phyloP scores from a whole-genome alignment of 2,329 filamentous ascomycete genomes.

The Orbilia quercus region DNA sequence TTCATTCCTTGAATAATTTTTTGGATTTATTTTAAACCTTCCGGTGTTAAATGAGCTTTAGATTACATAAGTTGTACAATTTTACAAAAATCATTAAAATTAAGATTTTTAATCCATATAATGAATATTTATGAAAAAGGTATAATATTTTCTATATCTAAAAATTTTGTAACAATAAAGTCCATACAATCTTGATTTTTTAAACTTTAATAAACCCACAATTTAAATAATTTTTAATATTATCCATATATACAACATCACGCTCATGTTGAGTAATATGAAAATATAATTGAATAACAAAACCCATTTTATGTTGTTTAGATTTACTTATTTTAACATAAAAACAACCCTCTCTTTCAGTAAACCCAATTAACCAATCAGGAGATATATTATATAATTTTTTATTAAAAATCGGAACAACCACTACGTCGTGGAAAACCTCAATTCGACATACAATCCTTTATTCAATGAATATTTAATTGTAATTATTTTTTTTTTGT shows the following conservation, averaged over 20 bases:
- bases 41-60: slow-evolving; percentile 6
- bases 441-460: slow-evolving; percentile 1
- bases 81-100: slow-evolving; percentile 4
- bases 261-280: slow-evolving; percentile 11
- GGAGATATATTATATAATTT: slow-evolving; percentile 21
- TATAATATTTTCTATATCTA: slow-evolving; percentile 5
- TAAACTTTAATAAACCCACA: slow-evolving; percentile 2
- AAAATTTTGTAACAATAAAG: slow-evolving; percentile 12
- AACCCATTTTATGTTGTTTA: slow-evolving; percentile 7
- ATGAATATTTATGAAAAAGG: slow-evolving; percentile 28
- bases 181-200: slow-evolving; percentile 9
- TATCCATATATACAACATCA: slow-evolving; percentile 3
- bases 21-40: slow-evolving; percentile 26
- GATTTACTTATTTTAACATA: slow-evolving; percentile 39
- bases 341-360: slow-evolving; percentile 20
- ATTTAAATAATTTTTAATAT: slow-evolving; percentile 2
- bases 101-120: slow-evolving; percentile 19
- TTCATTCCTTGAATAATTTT: slow-evolving; percentile 16
- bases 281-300: slow-evolving; percentile 10
- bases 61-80: not conserved
- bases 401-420: not conserved
- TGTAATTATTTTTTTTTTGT: slow-evolving; percentile 11
- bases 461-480: slow-evolving; percentile 14
- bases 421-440: slow-evolving; percentile 1
- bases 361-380: slow-evolving; percentile 19